Evolutionary conservation across 73 alveolate species (phyloP), one percentile per base, ranked within the genome.

Genomic region (Tetrahymena malaccensis): DNA sequence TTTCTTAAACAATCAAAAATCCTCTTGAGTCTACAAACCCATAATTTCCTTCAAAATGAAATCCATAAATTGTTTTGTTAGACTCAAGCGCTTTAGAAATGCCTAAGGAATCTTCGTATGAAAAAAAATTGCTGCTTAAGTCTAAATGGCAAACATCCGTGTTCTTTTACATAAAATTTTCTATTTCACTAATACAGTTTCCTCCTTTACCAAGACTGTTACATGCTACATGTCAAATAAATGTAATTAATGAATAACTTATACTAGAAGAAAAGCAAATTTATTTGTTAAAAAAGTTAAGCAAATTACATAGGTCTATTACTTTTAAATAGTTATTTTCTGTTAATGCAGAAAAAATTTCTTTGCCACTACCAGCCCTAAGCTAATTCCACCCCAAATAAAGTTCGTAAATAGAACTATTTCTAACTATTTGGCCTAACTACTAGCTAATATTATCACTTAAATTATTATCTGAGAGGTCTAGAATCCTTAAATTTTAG

Each of bases 11-110:
- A 0, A 95, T 34, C 34, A 95, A 50, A 57, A 95, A 95, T 17
- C 96, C 96, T 55, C 94, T 85, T 7, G 95, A 95, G 50, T 95
- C 96, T 0, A 95, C 96, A 95, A 43, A 95, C 33, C 96, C 96
- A 56, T 58, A 85, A 95, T 95, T 95, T 40, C 96, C 96, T 44
- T 38, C 35, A 35, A 95, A 95, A 85, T 95, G 96, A 95, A 95
- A 95, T 4, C 96, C 96, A 85, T 85, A 95, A 19, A 95, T 95
- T 22, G 96, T 44, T 10, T 95, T 94, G 56, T 95, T 95, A 21
- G 33, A 34, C 27, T 85, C 85, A 25, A 95, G 93, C 34, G 84
- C 33, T 40, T 95, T 93, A 34, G 96, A 25, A 19, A 95, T 95
- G 13, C 25, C 35, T 31, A 43, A 0, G 33, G 95, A 85, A 34